Evolutionary conservation across 768 basidiomycete genomes (phyloP).

Genomic region (Amanita pseudoporphyria): DNA sequence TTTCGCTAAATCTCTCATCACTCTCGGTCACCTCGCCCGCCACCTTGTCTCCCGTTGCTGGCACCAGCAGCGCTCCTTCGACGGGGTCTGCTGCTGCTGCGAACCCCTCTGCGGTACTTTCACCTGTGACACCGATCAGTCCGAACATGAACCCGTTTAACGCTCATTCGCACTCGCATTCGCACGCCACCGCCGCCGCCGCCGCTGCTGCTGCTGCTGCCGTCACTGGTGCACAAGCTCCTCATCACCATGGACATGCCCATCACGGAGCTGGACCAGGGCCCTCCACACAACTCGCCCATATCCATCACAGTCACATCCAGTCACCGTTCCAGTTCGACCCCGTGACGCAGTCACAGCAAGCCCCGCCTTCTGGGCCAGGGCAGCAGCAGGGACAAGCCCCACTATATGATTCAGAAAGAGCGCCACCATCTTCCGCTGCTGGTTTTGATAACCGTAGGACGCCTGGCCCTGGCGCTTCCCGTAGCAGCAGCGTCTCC

Average conservation of each 20-base stretch:
- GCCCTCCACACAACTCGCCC: slow-evolving; percentile 9
- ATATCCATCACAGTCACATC: slow-evolving; percentile 27
- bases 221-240: background rate
- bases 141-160: slow-evolving; percentile 34
- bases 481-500: slow-evolving; percentile 30
- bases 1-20: slow-evolving; percentile 61
- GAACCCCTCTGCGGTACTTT: slow-evolving; percentile 27
- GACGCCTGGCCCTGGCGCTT: slow-evolving; percentile 15
- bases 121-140: slow-evolving; percentile 54
- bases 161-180: background rate
- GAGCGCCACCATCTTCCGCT: slow-evolving; percentile 15
- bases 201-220: background rate
- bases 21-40: slow-evolving; percentile 60
- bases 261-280: background rate
- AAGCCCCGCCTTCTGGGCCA: slow-evolving; percentile 14
- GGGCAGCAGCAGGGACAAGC: slow-evolving; percentile 16
- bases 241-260: slow-evolving; percentile 20
- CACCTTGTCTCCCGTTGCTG: slow-evolving; percentile 53
- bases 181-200: background rate
- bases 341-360: slow-evolving; percentile 22
- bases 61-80: slow-evolving; percentile 15
- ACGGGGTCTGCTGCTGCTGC: slow-evolving; percentile 10
- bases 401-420: slow-evolving; percentile 14
- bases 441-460: slow-evolving; percentile 20
- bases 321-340: slow-evolving; percentile 46